Percentiles rank a stretch among this genome's conserved stretches.
These are phyloP conservation scores for Viola odorata DNA, from an alignment of 345 rosid species.

Conservation along the genomic window DNA sequence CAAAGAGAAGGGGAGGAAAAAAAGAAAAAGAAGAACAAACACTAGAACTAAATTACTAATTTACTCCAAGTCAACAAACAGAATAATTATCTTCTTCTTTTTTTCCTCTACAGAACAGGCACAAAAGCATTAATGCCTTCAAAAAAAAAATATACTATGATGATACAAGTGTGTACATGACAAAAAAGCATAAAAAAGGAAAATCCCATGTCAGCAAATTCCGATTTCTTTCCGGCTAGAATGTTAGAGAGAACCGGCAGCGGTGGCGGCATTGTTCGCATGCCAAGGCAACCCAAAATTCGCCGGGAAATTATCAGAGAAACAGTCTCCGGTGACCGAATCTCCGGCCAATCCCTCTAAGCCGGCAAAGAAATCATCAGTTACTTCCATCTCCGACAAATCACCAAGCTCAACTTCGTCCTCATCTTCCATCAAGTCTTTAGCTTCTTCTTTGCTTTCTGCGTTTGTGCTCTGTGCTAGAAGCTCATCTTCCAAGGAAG, in stretches of 20 bases:
- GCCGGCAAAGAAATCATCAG: conserved; percentile 83
- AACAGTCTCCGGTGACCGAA: conserved; percentile 34
- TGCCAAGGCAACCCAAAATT: conserved; percentile 26
- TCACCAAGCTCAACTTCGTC: conserved; percentile 55
- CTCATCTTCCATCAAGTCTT: conserved; percentile 45
- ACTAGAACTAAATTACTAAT: background rate
- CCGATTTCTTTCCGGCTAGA: conserved; percentile 1
- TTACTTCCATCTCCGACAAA: conserved; percentile 50
- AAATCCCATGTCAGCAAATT: conserved; percentile 5
- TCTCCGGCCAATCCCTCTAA: conserved; percentile 49
- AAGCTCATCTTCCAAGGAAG: conserved; percentile 52
- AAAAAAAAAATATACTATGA: conserved; percentile 18
- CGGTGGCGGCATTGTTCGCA: conserved; percentile 26
- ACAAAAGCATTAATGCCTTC: conserved; percentile 11
- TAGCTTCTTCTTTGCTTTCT: conserved; percentile 46
- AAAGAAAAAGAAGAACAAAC: background rate
- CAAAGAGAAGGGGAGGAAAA: background rate
- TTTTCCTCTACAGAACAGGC: conserved; percentile 16
- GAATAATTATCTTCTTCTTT: conserved; percentile 2
- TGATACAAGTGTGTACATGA: conserved; percentile 7
- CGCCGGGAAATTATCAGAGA: conserved; percentile 43
- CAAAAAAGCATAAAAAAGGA: background rate
- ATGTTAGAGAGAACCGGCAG: conserved; percentile 22
- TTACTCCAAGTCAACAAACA: background rate
- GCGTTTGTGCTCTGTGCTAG: conserved; percentile 29